Percentiles rank a stretch among this genome's conserved stretches.
Conservation (phyloP, 768 basidiomycete species). For the Epithele typhae region DNA sequence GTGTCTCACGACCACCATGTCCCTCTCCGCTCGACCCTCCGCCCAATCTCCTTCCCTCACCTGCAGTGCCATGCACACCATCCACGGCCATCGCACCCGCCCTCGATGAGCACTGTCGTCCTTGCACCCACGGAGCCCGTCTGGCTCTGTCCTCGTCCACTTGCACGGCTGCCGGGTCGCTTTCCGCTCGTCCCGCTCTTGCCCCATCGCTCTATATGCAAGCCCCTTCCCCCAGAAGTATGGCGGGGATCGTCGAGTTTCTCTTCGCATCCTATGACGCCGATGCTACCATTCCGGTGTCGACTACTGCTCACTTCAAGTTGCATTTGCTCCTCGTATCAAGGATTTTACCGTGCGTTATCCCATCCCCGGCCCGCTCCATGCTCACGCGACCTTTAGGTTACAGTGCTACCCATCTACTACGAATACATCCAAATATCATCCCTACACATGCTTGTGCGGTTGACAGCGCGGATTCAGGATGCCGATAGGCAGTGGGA, state of each 20-base stretch:
- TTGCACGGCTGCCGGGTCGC: slow-evolving; percentile 51
- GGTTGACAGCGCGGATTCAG: slow-evolving; percentile 54
- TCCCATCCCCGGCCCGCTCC: no score
- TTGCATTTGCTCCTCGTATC: slow-evolving; percentile 24
- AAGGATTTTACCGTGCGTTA: slow-evolving; percentile 18
- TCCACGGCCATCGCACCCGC: not conserved
- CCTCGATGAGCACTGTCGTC: slow-evolving; percentile 1
- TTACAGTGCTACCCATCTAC: slow-evolving; percentile 60
- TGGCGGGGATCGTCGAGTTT: slow-evolving; percentile 60
- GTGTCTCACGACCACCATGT: slow-evolving; percentile 12
- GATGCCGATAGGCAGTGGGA: slow-evolving; percentile 79
- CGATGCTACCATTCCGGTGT: slow-evolving; percentile 1
- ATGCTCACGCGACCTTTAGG: no score
- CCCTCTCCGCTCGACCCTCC: not conserved
- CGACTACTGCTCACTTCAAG: slow-evolving; percentile 12
- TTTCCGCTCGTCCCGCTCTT: slow-evolving; percentile 68
- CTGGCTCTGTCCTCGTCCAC: slow-evolving; percentile 64
- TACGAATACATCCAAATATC: slow-evolving; percentile 51
- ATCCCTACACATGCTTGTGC: slow-evolving; percentile 42
- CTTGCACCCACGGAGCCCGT: slow-evolving; percentile 20
- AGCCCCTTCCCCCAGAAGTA: slow-evolving; percentile 62
- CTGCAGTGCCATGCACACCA: no score
- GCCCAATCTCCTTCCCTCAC: no score
- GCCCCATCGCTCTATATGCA: slow-evolving; percentile 46
- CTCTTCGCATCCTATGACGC: slow-evolving; percentile 22